Percentiles rank a stretch among this genome's conserved stretches.
phyloP scores from a whole-genome alignment of 768 basidiomycete genomes.

The Baorangia bicolor region DNA sequence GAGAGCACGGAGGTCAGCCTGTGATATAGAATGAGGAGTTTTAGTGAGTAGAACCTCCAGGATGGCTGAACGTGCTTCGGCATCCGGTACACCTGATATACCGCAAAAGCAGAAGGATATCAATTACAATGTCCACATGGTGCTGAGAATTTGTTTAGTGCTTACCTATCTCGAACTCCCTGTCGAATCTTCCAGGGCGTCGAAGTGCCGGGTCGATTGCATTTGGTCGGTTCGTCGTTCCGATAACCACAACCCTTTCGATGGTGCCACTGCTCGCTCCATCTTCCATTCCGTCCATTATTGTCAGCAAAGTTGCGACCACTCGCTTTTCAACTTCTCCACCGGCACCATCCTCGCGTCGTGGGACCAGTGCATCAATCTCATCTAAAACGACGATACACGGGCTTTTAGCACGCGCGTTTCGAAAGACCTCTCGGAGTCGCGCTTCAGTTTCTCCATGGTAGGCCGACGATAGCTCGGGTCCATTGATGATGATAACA shows the following conservation, averaged over 20 bases:
- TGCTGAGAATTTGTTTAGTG: constrained; percentile 3
- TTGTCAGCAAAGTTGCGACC: constrained; percentile 90
- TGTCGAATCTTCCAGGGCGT: constrained; percentile 87
- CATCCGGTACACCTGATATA: constrained; percentile 78
- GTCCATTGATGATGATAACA: constrained; percentile 93
- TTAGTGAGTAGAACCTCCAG: constrained; percentile 80
- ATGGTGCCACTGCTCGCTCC: constrained; percentile 35
- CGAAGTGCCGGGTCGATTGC: constrained; percentile 92
- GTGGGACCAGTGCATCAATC: constrained; percentile 91
- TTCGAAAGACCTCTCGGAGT: constrained; percentile 84
- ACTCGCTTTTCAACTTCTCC: constrained; percentile 97
- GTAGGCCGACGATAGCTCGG: constrained; percentile 91
- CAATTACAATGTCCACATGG: neutral
- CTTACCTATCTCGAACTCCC: constrained; percentile 92
- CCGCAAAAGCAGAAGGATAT: neutral
- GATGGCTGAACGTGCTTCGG: constrained; percentile 80
- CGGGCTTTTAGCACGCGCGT: constrained; percentile 78
- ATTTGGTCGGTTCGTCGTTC: constrained; percentile 93
- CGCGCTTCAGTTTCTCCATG: constrained; percentile 96
- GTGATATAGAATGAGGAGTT: constrained; percentile 71
- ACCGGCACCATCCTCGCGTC: constrained; percentile 83
- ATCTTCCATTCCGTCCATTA: constrained; percentile 87
- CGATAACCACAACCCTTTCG: constrained; percentile 86
- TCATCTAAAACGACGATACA: constrained; percentile 96
- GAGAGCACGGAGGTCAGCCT: constrained; percentile 58